A percentile compares a stretch with the other conserved stretches of the same genome.
Evolutionary conservation across 306 rosid species (phyloP).

Genomic region (Vigna unguiculata): DNA sequence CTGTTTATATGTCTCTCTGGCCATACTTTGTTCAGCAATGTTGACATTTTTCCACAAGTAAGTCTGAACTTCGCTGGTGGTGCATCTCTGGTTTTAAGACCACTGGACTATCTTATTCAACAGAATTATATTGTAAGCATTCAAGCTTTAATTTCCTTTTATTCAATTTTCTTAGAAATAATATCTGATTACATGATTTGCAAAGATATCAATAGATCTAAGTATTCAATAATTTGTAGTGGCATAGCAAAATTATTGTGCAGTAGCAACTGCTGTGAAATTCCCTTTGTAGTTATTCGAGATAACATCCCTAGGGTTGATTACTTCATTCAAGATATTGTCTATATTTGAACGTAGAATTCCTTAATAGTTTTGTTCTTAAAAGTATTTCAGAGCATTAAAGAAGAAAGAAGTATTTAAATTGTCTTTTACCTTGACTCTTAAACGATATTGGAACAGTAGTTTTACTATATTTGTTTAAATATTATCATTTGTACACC

Average conservation of each 20-base stretch:
- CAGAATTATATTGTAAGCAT: slow-evolving; percentile 71
- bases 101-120: slow-evolving; percentile 84
- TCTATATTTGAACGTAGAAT: too few species aligned
- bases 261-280: slow-evolving; percentile 16
- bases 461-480: neutral
- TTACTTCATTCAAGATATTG: too few species aligned
- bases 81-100: slow-evolving; percentile 74
- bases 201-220: neutral
- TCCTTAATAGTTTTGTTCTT: too few species aligned
- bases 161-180: slow-evolving; percentile 22
- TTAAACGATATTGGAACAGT: too few species aligned
- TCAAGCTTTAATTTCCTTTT: slow-evolving; percentile 16
- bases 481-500: neutral
- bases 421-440: too few species aligned
- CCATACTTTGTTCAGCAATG: slow-evolving; percentile 51
- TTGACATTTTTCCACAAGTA: slow-evolving; percentile 79
- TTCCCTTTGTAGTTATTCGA: neutral
- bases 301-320: too few species aligned
- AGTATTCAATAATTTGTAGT: neutral
- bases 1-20: slow-evolving; percentile 30
- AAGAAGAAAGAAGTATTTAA: too few species aligned
- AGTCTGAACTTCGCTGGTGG: slow-evolving; percentile 91
- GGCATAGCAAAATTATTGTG: slow-evolving; percentile 18
- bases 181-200: slow-evolving; percentile 23
- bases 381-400: too few species aligned